Evolutionary conservation across 169 alveolate species (phyloP), one percentile per base, ranked within the genome.

Genomic region (Besnoitia besnoiti): DNA sequence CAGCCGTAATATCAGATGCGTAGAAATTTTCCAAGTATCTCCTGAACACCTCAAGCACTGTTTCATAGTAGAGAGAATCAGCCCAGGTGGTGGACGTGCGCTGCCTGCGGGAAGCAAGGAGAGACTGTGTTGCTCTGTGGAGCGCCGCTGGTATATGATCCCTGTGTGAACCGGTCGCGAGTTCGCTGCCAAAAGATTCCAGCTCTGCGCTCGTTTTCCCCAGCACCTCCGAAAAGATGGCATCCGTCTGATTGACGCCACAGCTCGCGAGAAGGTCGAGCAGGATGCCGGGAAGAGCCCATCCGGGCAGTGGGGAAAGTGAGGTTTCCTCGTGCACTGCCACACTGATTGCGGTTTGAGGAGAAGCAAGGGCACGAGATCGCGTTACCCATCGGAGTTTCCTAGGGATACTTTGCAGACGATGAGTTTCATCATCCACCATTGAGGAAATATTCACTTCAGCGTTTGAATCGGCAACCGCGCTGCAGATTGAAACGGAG

Each of bases 281-380:
- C 7, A 73, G 40, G 84, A 73, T 33, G 49, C 84, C 84, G 47
- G 46, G 49, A 37, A 73, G 46, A 33, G 84, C 40, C 84, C 84
- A 73, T 5, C 84, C 46, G 30, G 84, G 84, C 1, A 73, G 84
- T 3, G 46, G 84, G 19, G 46, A 27, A 33, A 73, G 84, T 21
- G 0, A 39, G 73, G 73, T 1, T 55, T 55, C 73, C 73, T 55
- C 73, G 10, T 12, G 16, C 27, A 33, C 16, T 27, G 73, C 16
- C 16, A 27, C 27, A 55, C n/a, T 55, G 16, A 27, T 33, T 24
- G 21, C 7, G 16, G 27, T 5, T 55, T 24, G 73, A 55, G 73
- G 27, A 55, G 73, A 55, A 33, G 73, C 73, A 55, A 55, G 73
- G 33, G 27, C 10, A 21, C 73, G 73, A 55, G 16, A 21, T 55